Evolutionary conservation across 2,329 filamentous ascomycete genomes (phyloP).

Genomic region (Colletotrichum tropicicola): DNA sequence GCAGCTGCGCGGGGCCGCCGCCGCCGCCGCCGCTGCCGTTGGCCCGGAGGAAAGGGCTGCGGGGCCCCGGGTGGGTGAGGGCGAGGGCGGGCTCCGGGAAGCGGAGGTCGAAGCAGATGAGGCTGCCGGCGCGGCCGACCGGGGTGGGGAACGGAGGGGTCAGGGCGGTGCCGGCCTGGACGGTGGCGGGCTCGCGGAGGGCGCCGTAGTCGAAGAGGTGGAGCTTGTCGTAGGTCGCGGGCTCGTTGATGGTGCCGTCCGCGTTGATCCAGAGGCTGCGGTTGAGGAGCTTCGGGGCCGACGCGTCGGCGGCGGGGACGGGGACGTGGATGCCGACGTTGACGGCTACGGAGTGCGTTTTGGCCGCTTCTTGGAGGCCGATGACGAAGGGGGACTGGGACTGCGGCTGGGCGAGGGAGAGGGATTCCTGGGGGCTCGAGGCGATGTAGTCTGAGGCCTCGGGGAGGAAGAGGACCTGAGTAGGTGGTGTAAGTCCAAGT

Average conservation of each 20-base stretch:
- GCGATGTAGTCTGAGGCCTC: conserved; percentile 93
- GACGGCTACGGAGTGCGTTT: conserved; percentile 71
- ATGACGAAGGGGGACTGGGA: conserved; percentile 76
- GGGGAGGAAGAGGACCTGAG: conserved; percentile 85
- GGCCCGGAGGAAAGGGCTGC: conserved; percentile 35
- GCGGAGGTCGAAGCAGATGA: conserved; percentile 92
- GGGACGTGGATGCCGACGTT: conserved; percentile 91
- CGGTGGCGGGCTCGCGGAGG: conserved; percentile 63
- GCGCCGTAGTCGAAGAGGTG: conserved; percentile 82
- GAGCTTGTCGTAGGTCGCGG: conserved; percentile 79
- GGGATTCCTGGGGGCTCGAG: conserved; percentile 70
- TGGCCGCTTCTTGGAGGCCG: conserved; percentile 77
- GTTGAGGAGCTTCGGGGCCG: conserved; percentile 55
- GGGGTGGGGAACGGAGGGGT: conserved; percentile 76
- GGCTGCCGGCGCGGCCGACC: conserved; percentile 78
- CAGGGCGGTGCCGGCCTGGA: conserved; percentile 73
- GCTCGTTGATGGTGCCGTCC: conserved; percentile 50
- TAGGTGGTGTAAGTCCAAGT: neutral
- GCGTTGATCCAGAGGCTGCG: conserved; percentile 60
- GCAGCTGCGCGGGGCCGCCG: conserved; percentile 68
- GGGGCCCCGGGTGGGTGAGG: conserved; percentile 58
- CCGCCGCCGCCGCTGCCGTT: conserved; percentile 35
- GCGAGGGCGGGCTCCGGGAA: conserved; percentile 80
- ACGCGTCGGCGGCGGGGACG: conserved; percentile 48
- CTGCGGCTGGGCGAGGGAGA: conserved; percentile 75